phyloP scores from a whole-genome alignment of 768 basidiomycete genomes.

The Rhodosporidiobolus sp. region DNA sequence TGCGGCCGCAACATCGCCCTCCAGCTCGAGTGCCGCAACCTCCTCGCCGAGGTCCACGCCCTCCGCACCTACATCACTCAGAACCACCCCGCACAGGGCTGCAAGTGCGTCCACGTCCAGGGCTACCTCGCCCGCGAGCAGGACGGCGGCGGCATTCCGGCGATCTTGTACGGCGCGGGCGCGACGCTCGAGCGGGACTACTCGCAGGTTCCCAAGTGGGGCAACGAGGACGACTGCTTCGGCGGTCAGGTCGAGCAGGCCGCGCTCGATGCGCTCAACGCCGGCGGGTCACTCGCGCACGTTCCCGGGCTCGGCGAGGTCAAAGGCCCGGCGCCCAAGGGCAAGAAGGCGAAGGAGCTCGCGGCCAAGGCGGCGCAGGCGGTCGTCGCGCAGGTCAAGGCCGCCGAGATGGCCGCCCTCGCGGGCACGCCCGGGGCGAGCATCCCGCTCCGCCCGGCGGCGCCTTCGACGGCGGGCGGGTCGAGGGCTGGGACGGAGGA shows the following conservation, averaged over 20 bases:
- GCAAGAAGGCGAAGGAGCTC: background rate
- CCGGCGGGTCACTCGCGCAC: background rate
- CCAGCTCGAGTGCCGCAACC: conserved; percentile 25
- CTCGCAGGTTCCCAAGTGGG: conserved; percentile 20
- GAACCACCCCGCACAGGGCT: conserved; percentile 18
- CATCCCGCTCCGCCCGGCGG: background rate
- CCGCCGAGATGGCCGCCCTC: background rate
- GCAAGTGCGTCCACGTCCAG: conserved; percentile 33
- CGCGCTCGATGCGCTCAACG: background rate
- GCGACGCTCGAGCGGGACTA: conserved; percentile 26
- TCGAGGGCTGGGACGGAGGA: background rate
- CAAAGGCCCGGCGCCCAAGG: background rate
- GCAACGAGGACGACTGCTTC: conserved; percentile 25
- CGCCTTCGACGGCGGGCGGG: background rate
- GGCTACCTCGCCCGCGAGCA: conserved; percentile 37
- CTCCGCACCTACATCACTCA: conserved; percentile 27
- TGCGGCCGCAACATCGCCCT: conserved; percentile 29
- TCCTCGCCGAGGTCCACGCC: conserved; percentile 34
- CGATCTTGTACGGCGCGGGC: conserved; percentile 32
- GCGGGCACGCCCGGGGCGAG: background rate
- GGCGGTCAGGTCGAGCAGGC: background rate
- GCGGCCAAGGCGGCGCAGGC: background rate
- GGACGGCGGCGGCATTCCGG: conserved; percentile 34
- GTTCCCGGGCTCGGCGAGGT: background rate
- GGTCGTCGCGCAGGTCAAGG: background rate